A percentile compares a stretch with the other conserved stretches of the same genome.
Evolutionary conservation across 169 alveolate species (phyloP).

Genomic region (Plasmodium gallinaceum): DNA sequence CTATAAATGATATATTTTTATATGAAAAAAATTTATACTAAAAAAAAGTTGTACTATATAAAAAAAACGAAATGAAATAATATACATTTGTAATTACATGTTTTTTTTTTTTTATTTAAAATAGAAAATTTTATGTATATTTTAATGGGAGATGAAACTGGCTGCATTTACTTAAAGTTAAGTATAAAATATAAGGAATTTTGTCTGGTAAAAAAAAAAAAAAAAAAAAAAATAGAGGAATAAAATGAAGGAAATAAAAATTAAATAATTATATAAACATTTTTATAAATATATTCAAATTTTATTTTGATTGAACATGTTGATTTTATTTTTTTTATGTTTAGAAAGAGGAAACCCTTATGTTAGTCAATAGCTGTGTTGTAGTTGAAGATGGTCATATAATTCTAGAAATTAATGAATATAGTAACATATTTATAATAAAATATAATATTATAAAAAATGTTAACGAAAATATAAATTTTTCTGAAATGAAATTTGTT

Average conservation of each 20-base stretch:
- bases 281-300: too few relatives aligned
- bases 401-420: slow-evolving; percentile 49
- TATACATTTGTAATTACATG: too few relatives aligned
- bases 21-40: background rate
- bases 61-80: too few relatives aligned
- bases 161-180: slow-evolving; percentile 56
- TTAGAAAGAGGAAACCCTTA: slow-evolving; percentile 24
- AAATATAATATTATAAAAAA: slow-evolving; percentile 34
- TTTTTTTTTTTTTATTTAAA: slow-evolving; percentile 6
- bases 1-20: background rate
- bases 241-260: background rate
- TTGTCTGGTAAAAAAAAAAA: slow-evolving; percentile 21
- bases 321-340: background rate
- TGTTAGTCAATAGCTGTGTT: slow-evolving; percentile 35
- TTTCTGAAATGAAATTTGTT: slow-evolving; percentile 60
- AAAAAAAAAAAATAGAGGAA: background rate
- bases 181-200: slow-evolving; percentile 14
- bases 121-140: slow-evolving; percentile 25
- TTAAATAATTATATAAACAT: too few relatives aligned
- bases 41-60: background rate
- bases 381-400: slow-evolving; percentile 31
- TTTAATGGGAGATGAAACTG: slow-evolving; percentile 67
- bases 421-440: slow-evolving; percentile 39
- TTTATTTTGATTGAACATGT: background rate
- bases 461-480: slow-evolving; percentile 51